These are phyloP conservation scores for Polyplosphaeria fusca DNA, from an alignment of 495 filamentous ascomycete species.

Conservation along the genomic window DNA sequence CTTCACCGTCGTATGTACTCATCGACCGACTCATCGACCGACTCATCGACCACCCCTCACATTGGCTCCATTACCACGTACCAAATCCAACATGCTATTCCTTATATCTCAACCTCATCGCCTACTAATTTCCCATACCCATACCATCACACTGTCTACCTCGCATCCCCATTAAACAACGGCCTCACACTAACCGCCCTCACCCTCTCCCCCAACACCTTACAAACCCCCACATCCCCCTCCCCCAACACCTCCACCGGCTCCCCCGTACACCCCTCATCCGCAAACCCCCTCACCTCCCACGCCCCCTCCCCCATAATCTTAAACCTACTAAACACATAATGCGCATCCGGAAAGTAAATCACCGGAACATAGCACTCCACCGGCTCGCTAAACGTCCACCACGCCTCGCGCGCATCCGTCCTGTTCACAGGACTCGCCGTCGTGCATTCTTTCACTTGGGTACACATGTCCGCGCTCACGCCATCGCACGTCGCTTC, in stretches of 20 bases:
- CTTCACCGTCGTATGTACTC: no score
- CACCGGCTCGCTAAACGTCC: background rate
- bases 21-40: no score
- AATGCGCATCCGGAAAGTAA: conserved; percentile 5
- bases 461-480: background rate
- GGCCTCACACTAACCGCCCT: conserved; percentile 9
- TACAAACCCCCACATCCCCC: conserved; percentile 1
- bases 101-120: no score
- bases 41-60: no score
- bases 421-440: no score
- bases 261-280: background rate
- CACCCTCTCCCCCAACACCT: background rate
- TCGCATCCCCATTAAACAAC: conserved; percentile 8
- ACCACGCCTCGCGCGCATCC: background rate
- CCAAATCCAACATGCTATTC: no score
- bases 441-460: background rate
- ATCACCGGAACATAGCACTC: conserved; percentile 5
- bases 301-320: background rate
- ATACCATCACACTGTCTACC: no score
- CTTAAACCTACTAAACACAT: background rate
- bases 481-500: background rate
- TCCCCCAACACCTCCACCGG: background rate
- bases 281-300: background rate
- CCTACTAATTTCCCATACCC: no score
- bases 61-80: no score